A percentile compares a stretch with the other conserved stretches of the same genome.
Conservation (phyloP, 148 eudicot species). For the Fagopyrum tataricum region DNA sequence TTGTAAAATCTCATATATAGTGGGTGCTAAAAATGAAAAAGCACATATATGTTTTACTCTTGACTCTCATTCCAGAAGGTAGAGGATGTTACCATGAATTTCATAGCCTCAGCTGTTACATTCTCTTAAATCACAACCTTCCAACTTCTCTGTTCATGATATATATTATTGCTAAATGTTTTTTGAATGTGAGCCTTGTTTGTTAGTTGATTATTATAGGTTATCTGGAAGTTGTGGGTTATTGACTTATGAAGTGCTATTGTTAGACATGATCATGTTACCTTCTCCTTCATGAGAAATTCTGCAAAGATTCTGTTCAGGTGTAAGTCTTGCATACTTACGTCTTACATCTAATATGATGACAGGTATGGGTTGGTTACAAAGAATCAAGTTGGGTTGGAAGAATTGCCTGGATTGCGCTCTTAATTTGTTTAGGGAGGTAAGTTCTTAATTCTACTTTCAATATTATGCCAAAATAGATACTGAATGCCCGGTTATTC, state of each 20-base stretch:
- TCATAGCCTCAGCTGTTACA: not conserved
- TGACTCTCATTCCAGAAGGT: not conserved
- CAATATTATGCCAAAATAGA: not conserved
- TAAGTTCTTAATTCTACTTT: slow-evolving; percentile 12
- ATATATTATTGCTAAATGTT: not conserved
- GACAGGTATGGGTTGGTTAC: slow-evolving; percentile 74
- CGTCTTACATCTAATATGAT: not conserved
- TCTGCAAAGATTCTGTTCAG: not conserved
- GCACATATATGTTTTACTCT: not conserved
- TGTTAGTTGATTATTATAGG: not conserved
- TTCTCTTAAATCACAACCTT: not conserved
- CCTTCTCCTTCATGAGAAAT: not conserved
- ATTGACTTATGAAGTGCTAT: not conserved
- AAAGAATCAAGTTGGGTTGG: slow-evolving; percentile 61
- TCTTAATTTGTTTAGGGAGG: slow-evolving; percentile 68
- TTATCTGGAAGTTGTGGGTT: not conserved
- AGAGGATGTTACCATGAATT: not conserved
- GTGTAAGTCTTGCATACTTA: not conserved
- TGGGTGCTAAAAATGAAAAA: not conserved
- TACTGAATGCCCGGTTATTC: too few species aligned
- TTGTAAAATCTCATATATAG: not conserved
- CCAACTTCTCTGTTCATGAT: not conserved
- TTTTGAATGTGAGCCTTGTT: not conserved
- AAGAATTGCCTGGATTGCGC: slow-evolving; percentile 46
- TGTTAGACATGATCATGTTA: not conserved